These are phyloP conservation scores for Botrytis deweyae DNA, from an alignment of 2,329 filamentous ascomycete genomes.

Conservation along the genomic window DNA sequence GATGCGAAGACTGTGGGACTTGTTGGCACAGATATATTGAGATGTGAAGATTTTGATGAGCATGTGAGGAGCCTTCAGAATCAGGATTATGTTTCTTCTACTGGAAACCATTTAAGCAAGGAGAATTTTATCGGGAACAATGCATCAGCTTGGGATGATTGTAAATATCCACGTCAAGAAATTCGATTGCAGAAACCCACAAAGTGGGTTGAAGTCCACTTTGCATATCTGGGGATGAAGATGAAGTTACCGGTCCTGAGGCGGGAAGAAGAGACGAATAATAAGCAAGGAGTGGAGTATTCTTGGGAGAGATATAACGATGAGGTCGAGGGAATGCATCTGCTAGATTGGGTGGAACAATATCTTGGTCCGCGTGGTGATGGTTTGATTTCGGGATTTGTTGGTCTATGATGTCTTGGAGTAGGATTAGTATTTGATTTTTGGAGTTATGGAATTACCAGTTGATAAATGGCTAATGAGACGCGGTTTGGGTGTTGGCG, in stretches of 20 bases:
- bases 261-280: not conserved
- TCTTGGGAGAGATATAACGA: not conserved
- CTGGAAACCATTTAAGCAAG: not conserved
- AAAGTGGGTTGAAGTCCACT: not conserved
- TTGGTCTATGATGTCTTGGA: not conserved
- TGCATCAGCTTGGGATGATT: not conserved
- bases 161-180: not conserved
- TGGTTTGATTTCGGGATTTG: not conserved
- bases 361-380: not conserved
- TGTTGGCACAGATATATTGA: conserved; percentile 21
- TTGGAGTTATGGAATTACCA: not conserved
- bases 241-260: not conserved
- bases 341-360: not conserved
- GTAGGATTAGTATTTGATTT: too few species aligned
- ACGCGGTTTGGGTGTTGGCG: not conserved
- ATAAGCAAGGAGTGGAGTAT: not conserved
- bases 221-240: not conserved
- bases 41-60: not conserved
- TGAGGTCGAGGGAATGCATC: not conserved
- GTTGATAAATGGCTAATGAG: not conserved
- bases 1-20: conserved; percentile 22
- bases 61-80: not conserved
- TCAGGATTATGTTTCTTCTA: not conserved
- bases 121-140: not conserved
- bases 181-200: not conserved